These are phyloP conservation scores for Yarrowia osloensis DNA, from an alignment of 805 yeast genomes.

Conservation along the genomic window DNA sequence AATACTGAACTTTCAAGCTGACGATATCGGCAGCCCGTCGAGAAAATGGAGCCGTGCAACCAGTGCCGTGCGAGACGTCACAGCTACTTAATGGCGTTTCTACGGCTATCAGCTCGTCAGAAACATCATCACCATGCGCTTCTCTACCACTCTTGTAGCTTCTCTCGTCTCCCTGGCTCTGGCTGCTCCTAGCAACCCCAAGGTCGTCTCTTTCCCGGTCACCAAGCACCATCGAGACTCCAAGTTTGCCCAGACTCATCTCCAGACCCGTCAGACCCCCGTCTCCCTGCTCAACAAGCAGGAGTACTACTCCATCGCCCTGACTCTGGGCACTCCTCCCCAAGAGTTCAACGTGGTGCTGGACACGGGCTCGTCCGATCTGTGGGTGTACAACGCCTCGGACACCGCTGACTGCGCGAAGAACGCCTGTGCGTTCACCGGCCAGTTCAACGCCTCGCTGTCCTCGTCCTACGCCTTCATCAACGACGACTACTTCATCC, in stretches of 20 bases:
- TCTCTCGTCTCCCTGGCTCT: not conserved
- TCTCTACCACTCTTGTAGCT: not conserved
- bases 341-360: slow-evolving; percentile 56
- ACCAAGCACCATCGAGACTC: slow-evolving; percentile 9
- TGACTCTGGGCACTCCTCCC: slow-evolving; percentile 57
- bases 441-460: not conserved
- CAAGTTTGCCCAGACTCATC: not conserved
- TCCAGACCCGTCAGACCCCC: not conserved
- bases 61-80: not conserved
- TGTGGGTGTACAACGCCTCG: slow-evolving; percentile 52
- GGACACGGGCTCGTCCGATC: slow-evolving; percentile 73
- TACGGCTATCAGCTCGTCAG: not conserved
- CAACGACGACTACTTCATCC: slow-evolving; percentile 34
- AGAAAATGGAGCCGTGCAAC: not conserved
- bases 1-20: not conserved
- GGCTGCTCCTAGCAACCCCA: slow-evolving; percentile 9
- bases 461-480: slow-evolving; percentile 35
- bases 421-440: not conserved
- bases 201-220: not conserved
- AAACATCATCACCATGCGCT: not conserved
- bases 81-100: not conserved
- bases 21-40: not conserved
- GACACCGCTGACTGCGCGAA: not conserved
- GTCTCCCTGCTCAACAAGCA: not conserved
- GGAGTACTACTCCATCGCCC: slow-evolving; percentile 33